Base-by-base conservation (phyloP, 805 yeast species). In the Cyberlindnera maritima region DNA sequence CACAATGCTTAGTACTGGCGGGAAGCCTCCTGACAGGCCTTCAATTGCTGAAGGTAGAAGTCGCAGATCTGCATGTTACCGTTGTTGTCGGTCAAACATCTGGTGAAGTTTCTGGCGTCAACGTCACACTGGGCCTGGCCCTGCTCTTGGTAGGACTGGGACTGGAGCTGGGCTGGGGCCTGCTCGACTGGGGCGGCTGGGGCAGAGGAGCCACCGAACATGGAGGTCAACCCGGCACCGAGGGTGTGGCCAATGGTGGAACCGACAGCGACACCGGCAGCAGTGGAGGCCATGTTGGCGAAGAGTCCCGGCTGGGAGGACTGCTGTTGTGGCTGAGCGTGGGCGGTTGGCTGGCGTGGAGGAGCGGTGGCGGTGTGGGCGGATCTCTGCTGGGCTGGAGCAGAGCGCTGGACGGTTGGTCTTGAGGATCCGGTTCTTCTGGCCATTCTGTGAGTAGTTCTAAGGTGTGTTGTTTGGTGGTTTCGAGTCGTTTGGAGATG, bases 231-330 rank as follows among this genome's bases (percentile, higher is more conserved):
- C 61, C 98, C 98, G 53, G 96, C 96, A 72, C 97, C 97, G 49
- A 92, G 58, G 35, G 97, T 89, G 77, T 94, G 99, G 53, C 99
- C 99, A 46, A 92, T 83, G 52, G 98, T 85, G 43, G 97, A 88
- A 61, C 99, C 99, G 47, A 94, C 97, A 45, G 98, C 99, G 38
- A 94, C 99, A 83, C 99, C 99, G 41, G 98, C 99, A 46, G 99
- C 99, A 41, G 99, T 94, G 40, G 96, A 77, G 34, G 98, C 98
- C 99, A 94, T 94, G 72, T 94, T 96, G 50, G 92, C 87, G 62
- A 92, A 91, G 65, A 92, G 61, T 61, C 98, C 97, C 40, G 97
- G 97, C 60, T 76, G 80, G 58, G 61, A 63, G 35, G 80, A 77
- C 63, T 74, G 84, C 44, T 77, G 71, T 64, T 78, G 76, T 64